Conservation (phyloP, 805 yeast species). For the Grigorovia jiainica region DNA sequence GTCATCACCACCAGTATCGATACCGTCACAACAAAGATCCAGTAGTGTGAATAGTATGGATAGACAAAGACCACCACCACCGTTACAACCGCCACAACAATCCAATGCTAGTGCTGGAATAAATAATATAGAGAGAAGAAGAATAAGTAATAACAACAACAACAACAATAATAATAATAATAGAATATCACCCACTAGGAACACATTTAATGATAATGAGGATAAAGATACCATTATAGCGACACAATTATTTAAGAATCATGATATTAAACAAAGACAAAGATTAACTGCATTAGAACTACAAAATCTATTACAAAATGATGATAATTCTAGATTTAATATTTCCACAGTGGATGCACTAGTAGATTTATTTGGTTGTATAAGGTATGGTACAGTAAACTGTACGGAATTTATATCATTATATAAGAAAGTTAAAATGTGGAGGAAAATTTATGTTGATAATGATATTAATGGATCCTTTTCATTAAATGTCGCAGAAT, state of each 20-base stretch:
- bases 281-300: conserved; percentile 28
- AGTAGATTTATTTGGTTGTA: conserved; percentile 28
- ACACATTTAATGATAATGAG: not conserved
- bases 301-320: conserved; percentile 28
- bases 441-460: conserved; percentile 30
- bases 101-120: not conserved
- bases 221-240: conserved; percentile 12
- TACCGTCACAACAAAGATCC: not conserved
- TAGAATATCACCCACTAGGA: conserved; percentile 6
- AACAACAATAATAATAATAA: no score
- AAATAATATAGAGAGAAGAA: not conserved
- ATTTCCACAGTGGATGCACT: conserved; percentile 28
- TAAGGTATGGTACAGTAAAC: conserved; percentile 28
- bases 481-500: conserved; percentile 24
- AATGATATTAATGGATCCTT: conserved; percentile 28
- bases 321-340: conserved; percentile 26
- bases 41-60: not conserved
- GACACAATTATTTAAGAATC: conserved; percentile 23
- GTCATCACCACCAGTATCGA: not conserved
- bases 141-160: no score
- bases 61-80: not conserved
- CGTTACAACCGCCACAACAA: not conserved
- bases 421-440: conserved; percentile 26
- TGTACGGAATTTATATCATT: conserved; percentile 26
- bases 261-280: conserved; percentile 23